Evolutionary conservation across 23 red algal species (phyloP).

Genomic region (Gracilariopsis chorda): DNA sequence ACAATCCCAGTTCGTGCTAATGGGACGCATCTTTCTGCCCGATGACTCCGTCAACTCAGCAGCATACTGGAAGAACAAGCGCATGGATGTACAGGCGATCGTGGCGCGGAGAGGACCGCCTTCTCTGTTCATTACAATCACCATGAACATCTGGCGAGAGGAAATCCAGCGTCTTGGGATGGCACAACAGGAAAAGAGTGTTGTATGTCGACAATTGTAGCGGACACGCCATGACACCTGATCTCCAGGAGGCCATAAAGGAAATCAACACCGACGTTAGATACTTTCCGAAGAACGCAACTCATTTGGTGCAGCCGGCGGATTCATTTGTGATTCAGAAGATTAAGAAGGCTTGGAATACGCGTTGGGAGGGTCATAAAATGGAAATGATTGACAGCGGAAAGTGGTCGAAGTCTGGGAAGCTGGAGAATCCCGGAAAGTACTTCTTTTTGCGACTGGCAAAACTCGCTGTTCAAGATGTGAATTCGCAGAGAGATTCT

Average conservation of each 20-base stretch:
- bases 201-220: slow-evolving; percentile 10
- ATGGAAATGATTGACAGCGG: background rate
- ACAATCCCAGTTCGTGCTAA: too few species aligned
- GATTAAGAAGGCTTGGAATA: background rate
- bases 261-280: background rate
- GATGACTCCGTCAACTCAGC: too few species aligned
- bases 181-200: background rate
- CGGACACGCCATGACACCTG: background rate
- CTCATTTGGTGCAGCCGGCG: background rate
- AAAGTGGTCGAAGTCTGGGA: background rate
- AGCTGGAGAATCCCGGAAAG: slow-evolving; percentile 33
- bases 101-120: too few species aligned
- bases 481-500: background rate
- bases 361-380: slow-evolving; percentile 6
- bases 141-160: too few species aligned
- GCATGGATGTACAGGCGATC: too few species aligned
- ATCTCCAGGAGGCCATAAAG: background rate
- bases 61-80: too few species aligned
- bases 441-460: background rate
- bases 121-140: too few species aligned
- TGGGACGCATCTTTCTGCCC: too few species aligned
- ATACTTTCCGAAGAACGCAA: slow-evolving; percentile 24
- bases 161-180: too few species aligned
- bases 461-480: background rate
- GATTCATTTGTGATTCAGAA: slow-evolving; percentile 18